Evolutionary conservation across 1,139 yeast species (phyloP).

Genomic region (Pichia cactophila): DNA sequence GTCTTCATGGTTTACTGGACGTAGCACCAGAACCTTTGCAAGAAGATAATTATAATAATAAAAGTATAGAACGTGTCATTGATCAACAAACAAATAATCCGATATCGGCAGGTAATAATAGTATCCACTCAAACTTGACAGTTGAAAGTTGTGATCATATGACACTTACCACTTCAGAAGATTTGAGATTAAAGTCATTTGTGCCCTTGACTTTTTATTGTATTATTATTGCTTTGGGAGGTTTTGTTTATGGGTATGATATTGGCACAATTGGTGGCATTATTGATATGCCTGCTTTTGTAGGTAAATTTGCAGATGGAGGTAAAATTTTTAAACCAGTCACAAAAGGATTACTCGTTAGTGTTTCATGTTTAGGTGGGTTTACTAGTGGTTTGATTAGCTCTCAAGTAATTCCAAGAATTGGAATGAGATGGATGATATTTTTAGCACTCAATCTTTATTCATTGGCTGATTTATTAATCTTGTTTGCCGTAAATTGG

Average conservation of each 20-base stretch:
- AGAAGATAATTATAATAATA: background rate
- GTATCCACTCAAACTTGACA: background rate
- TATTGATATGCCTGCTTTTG: conserved; percentile 49
- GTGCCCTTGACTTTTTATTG: conserved; percentile 14
- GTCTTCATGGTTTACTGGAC: background rate
- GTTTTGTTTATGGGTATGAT: conserved; percentile 68
- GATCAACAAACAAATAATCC: background rate
- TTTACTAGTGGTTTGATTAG: conserved; percentile 64
- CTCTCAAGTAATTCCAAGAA: conserved; percentile 36
- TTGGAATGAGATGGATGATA: conserved; percentile 48
- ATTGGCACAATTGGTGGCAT: conserved; percentile 69
- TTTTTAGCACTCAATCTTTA: conserved; percentile 40
- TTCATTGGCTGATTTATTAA: conserved; percentile 34
- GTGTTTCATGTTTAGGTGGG: conserved; percentile 66
- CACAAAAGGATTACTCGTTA: conserved; percentile 49
- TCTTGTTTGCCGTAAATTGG: conserved; percentile 32
- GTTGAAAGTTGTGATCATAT: background rate
- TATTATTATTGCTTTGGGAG: conserved; percentile 49
- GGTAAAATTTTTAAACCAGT: conserved; percentile 28
- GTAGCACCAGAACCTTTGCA: background rate
- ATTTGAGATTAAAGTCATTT: background rate
- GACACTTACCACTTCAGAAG: background rate
- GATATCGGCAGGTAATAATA: background rate
- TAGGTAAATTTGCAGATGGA: conserved; percentile 37
- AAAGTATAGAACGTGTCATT: background rate